Evolutionary conservation across 2,329 filamentous ascomycete species (phyloP).

Genomic region (Fusarium sambucinum): DNA sequence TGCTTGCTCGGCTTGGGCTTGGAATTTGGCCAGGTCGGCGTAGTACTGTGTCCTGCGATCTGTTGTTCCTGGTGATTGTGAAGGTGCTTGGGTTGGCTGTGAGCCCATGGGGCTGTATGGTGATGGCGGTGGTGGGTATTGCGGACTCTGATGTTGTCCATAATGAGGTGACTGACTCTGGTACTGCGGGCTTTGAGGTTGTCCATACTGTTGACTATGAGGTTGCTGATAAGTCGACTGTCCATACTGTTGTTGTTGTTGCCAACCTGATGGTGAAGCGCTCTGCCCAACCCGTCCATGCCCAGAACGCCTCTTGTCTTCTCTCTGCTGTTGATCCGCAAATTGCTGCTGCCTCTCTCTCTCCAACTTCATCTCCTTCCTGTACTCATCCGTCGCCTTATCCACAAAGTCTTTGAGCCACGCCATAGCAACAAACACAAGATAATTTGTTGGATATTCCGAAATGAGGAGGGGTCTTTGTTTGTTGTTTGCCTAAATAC

Average conservation of each 20-base stretch:
- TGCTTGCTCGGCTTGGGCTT: background rate
- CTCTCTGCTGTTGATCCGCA: slow-evolving; percentile 27
- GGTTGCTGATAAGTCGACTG: background rate
- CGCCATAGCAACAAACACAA: slow-evolving; percentile 28
- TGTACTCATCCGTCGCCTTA: slow-evolving; percentile 44
- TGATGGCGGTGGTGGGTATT: slow-evolving; percentile 5
- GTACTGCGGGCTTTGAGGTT: slow-evolving; percentile 17
- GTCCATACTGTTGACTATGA: slow-evolving; percentile 10
- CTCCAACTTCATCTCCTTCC: slow-evolving; percentile 27
- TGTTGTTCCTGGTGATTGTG: background rate
- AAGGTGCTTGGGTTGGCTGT: background rate
- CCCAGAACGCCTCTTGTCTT: background rate
- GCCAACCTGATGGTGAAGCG: slow-evolving; percentile 5
- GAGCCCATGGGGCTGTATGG: slow-evolving; percentile 2
- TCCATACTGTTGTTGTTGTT: slow-evolving; percentile 19
- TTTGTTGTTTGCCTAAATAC: slow-evolving; percentile 18
- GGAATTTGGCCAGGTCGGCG: background rate
- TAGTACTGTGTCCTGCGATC: background rate
- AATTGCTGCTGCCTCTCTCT: slow-evolving; percentile 35
- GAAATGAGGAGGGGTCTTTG: background rate
- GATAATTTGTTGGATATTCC: background rate
- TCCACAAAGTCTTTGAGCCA: slow-evolving; percentile 41
- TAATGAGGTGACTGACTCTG: slow-evolving; percentile 4
- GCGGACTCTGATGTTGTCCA: slow-evolving; percentile 7
- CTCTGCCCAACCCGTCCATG: slow-evolving; percentile 9